A percentile compares a stretch with the other conserved stretches of the same genome.
These are phyloP conservation scores for Urochloa ruziziensis DNA, from an alignment of 176 grass and related monocot genomes.

Conservation along the genomic window DNA sequence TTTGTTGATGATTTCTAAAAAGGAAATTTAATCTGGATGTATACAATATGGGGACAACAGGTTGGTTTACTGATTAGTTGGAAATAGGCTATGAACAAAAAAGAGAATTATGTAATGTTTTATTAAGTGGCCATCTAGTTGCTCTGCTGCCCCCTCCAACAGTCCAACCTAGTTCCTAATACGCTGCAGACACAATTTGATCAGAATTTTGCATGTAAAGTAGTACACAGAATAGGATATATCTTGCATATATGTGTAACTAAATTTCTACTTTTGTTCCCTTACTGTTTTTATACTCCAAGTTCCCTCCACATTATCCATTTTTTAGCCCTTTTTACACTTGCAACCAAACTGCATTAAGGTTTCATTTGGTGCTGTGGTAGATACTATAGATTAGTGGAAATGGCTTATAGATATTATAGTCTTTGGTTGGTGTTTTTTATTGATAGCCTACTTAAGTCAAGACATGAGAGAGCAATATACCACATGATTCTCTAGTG, in stretches of 20 bases:
- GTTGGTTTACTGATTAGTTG: background rate
- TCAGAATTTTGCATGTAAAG: background rate
- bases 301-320: background rate
- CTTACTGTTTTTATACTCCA: too few species aligned
- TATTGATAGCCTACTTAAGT: background rate
- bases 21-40: background rate
- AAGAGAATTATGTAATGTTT: background rate
- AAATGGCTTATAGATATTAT: background rate
- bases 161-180: background rate
- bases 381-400: background rate
- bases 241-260: background rate
- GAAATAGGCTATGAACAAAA: slow-evolving; percentile 7
- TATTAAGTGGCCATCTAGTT: background rate
- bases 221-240: background rate
- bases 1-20: background rate
- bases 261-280: background rate
- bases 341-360: background rate
- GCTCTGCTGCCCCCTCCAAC: background rate
- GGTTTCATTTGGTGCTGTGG: background rate
- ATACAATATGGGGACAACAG: background rate
- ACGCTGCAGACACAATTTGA: background rate
- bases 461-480: background rate
- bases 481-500: background rate
- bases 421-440: background rate
- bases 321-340: too few species aligned